Conservation (phyloP, 1,139 yeast species). For the Candida buenavistaensis region DNA sequence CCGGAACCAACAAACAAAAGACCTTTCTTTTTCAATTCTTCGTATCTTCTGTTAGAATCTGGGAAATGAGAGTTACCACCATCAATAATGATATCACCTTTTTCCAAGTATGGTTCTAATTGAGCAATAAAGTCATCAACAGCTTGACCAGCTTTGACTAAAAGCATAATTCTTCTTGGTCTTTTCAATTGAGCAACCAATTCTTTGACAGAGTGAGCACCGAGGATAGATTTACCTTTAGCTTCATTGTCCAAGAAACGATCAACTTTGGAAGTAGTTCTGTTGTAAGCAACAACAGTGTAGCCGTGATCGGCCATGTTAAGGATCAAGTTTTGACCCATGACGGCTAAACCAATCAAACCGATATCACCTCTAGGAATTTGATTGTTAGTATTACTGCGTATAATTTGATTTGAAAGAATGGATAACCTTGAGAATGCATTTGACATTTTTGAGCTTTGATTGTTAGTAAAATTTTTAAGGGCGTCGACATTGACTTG, state of each 20-base stretch:
- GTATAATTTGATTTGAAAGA: slow-evolving; percentile 10
- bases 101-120: slow-evolving; percentile 86
- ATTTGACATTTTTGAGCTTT: slow-evolving; percentile 2
- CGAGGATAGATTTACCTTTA: slow-evolving; percentile 92
- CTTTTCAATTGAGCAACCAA: slow-evolving; percentile 86
- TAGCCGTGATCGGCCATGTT: slow-evolving; percentile 98
- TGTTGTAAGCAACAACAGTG: slow-evolving; percentile 97
- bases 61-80: slow-evolving; percentile 99
- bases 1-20: slow-evolving; percentile 96
- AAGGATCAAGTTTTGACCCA: slow-evolving; percentile 98
- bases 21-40: slow-evolving; percentile 83
- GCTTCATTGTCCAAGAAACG: slow-evolving; percentile 93
- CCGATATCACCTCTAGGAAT: slow-evolving; percentile 86
- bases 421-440: slow-evolving; percentile 13
- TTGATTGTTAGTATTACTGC: slow-evolving; percentile 25
- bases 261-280: slow-evolving; percentile 95
- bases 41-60: slow-evolving; percentile 96
- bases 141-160: slow-evolving; percentile 96
- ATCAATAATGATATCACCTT: slow-evolving; percentile 97
- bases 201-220: slow-evolving; percentile 92
- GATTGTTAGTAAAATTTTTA: background rate
- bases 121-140: slow-evolving; percentile 91
- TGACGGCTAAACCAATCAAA: slow-evolving; percentile 98
- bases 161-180: slow-evolving; percentile 92
- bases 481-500: too few relatives aligned